Base-by-base conservation (phyloP, 768 basidiomycete species). In the Naganishia randhawae region DNA sequence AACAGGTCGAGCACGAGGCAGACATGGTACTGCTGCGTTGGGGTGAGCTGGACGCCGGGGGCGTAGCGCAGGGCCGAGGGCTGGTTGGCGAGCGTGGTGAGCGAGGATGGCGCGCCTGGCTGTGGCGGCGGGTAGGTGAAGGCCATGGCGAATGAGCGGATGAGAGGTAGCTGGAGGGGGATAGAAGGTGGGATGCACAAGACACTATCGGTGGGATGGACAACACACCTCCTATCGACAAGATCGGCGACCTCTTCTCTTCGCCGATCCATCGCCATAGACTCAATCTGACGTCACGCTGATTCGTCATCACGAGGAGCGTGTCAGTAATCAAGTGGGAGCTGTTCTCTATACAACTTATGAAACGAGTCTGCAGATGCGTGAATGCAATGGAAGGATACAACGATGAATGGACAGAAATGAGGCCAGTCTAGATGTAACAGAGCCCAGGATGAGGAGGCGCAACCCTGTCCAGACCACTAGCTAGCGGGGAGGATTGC, bases 1-100 rank as follows among this genome's bases (percentile, higher is more conserved):
- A 77, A 79, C 22, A 79, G 62, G 63, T 79, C 78, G 16, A 79
- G 64, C 1, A 77, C 75, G 10, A 77, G 37, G 14, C 74, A 76
- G 61, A 73, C 71, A 39, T 79, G 76, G 39, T 62, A 42, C 14
- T 68, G 64, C 55, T 79, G 76, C 7, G 66, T 54, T 33, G 72
- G 67, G 35, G 67, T 70, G 17, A 75, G 68, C 1, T 61, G 27
- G 51, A 77, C 32, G 0, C 69, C 69, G 0, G 75, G 72, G 0
- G 71, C 71, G 57, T 66, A 25, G 39, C 65, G 65, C 55, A 76
- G 54, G 39, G 52, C 53, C 29, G 69, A 52, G 19, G 69, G 72
- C 65, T 75, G 73, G 67, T 69, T 72, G 61, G 66, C 42, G 62
- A 71, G 71, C 22, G 51, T 41, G 53, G 39, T 53, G 19, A 45